These are phyloP conservation scores for Podospora didyma DNA, from an alignment of 495 filamentous ascomycete species.

Conservation along the genomic window DNA sequence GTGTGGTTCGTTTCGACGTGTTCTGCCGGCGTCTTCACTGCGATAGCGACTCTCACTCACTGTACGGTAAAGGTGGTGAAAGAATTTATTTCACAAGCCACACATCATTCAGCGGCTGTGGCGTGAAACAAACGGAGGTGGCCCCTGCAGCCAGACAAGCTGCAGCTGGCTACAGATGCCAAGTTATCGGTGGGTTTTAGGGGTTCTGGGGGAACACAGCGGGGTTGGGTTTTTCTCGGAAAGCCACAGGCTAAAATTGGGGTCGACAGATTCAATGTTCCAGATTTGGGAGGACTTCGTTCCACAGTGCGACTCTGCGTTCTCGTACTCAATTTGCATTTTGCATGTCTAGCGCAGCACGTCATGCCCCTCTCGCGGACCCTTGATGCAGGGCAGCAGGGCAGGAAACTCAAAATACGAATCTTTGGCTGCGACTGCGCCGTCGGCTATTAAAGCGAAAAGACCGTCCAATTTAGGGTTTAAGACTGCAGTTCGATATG, in stretches of 20 bases:
- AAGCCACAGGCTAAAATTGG: conserved; percentile 19
- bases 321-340: neutral
- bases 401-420: too few relatives aligned
- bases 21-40: too few relatives aligned
- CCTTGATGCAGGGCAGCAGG: conserved; percentile 6
- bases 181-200: neutral
- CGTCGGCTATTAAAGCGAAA: too few relatives aligned
- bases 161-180: conserved; percentile 5
- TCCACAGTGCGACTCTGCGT: conserved; percentile 4
- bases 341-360: conserved; percentile 1
- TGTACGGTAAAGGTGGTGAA: too few relatives aligned
- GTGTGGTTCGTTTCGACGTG: neutral
- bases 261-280: neutral
- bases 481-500: too few relatives aligned
- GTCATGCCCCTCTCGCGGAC: conserved; percentile 2
- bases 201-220: neutral
- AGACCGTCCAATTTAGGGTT: too few relatives aligned
- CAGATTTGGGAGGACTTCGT: conserved; percentile 3
- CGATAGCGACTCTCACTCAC: too few relatives aligned
- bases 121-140: too few relatives aligned
- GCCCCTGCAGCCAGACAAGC: too few relatives aligned
- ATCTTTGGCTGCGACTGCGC: too few relatives aligned
- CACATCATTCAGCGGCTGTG: neutral
- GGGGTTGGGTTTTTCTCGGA: neutral
- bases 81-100: neutral